phyloP scores from a whole-genome alignment of 129 eudicot genomes.

The Pulicaria dysenterica region DNA sequence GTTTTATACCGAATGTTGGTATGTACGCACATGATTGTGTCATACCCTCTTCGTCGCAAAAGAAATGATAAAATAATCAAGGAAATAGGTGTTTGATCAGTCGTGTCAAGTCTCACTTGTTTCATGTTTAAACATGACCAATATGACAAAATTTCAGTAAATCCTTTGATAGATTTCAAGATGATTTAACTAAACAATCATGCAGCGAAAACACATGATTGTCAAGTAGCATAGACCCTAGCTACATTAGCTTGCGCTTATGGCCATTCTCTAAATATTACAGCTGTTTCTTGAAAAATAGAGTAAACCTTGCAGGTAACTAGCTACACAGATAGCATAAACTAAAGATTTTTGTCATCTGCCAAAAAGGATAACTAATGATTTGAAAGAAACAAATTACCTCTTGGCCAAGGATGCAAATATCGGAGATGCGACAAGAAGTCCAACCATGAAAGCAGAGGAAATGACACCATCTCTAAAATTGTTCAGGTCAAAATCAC shows the following conservation, averaged over 20 bases:
- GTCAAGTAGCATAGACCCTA: background rate
- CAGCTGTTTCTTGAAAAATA: background rate
- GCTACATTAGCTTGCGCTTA: background rate
- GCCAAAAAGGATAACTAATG: conserved; percentile 3
- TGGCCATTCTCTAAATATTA: background rate
- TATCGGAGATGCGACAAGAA: conserved; percentile 87
- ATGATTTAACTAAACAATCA: background rate
- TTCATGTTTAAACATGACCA: too few relatives aligned
- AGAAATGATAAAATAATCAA: background rate
- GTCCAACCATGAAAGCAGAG: conserved; percentile 98
- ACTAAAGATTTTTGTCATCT: background rate
- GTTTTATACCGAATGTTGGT: background rate
- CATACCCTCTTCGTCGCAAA: background rate
- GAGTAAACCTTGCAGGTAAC: background rate
- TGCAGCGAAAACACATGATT: conserved; percentile 7
- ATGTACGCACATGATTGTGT: background rate
- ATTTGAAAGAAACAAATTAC: conserved; percentile 36
- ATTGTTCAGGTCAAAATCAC: conserved; percentile 74
- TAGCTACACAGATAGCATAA: background rate
- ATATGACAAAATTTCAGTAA: background rate
- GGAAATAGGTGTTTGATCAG: background rate
- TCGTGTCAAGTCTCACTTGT: background rate
- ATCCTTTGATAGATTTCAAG: background rate
- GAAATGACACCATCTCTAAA: conserved; percentile 89
- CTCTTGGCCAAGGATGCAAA: conserved; percentile 93